Evolutionary conservation across 2,329 filamentous ascomycete species (phyloP), one percentile per base, ranked within the genome.

Genomic region (Xylaria digitata): DNA sequence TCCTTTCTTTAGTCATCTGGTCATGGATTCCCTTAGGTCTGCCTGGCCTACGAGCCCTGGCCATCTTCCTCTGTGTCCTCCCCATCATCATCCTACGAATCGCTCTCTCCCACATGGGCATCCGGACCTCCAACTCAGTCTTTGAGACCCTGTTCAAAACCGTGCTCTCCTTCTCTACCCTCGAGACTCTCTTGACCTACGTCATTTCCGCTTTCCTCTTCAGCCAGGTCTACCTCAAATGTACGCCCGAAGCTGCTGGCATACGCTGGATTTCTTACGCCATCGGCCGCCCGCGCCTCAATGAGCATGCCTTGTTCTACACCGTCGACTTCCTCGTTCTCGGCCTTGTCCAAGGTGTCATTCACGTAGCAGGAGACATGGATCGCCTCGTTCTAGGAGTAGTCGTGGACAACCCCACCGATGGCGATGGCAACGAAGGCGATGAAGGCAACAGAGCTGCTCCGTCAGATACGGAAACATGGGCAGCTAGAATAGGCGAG

Each of bases 291-390:
- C 86, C 91, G 21, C 86, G 89, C 59, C 81, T 97, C 65, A 98
- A 98, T 77, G 95, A 98, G 82, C 88, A 92, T 70, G 90, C 93
- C 0, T 86, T 98, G 30, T 96, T 94, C 76, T 83, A 97, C 57
- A 89, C 92, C 40, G 87, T 86, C 66, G 89, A 92, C 74, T 87
- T 96, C 71, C 76, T 90, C 2, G 78, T 89, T 0, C 84, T 96
- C 49, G 92, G 92, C 3, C 65, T 92, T 9, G 80, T 85, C n/a
- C 92, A 97, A 78, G 88, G 91, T 1, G 74, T 85, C 11, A 75
- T 86, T 37, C 94, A 97, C 76, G 82, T 97, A 17, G 88, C 86
- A 75, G 82, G 82, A 58, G 94, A 97, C 75, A 88, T 89, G 69
- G 94, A 97, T 77, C 86, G 85, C 45, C 82, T 96, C 57, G 74